Evolutionary conservation across 1,284 basidiomycete genomes (phyloP), one percentile per base, ranked within the genome.

Genomic region (Nidula niveotomentosa): DNA sequence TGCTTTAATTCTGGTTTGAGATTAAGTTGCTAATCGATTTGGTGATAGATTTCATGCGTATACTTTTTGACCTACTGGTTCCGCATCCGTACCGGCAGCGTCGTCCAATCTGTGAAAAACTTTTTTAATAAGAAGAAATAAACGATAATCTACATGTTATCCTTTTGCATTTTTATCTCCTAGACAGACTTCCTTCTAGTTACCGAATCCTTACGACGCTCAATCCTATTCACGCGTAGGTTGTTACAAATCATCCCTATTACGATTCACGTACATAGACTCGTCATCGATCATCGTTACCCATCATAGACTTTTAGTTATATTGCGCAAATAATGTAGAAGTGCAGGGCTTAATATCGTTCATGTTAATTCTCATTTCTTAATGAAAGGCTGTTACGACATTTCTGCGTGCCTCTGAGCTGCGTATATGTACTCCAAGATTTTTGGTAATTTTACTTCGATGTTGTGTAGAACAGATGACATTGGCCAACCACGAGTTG

Each of bases 41-140:
- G 23, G 23, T 23, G 23, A 23, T 49, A 72, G 69, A 58, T 66
- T 37, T 54, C 54, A n/a, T 54, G 57, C 48, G 63, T 63, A 8
- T 72, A 59, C 52, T n/a, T 65, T 39, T 56, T 71, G 44, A 72
- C 69, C 0, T 74, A 73, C 55, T 36, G 71, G 18, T 73, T 71
- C 66, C 68, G 72, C 34, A 68, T 74, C 36, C 68, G 63, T 12
- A 69, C 61, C 10, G 45, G 23, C 45, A 47, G 45, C 46, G 30
- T 67, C 9, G 52, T 66, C 35, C 51, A 63, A 12, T 36, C 65
- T 58, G 45, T 64, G 43, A 65, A 60, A 36, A 51, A 43, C 13
- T 4, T 23, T 47, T 41, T 41, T 41, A 17, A 15, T 18, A 47
- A 47, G 18, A 47, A 47, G 45, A 51, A 49, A 15, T 49, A 49